Base-by-base conservation (phyloP, 768 basidiomycete species). In the Pholiota conissans region DNA sequence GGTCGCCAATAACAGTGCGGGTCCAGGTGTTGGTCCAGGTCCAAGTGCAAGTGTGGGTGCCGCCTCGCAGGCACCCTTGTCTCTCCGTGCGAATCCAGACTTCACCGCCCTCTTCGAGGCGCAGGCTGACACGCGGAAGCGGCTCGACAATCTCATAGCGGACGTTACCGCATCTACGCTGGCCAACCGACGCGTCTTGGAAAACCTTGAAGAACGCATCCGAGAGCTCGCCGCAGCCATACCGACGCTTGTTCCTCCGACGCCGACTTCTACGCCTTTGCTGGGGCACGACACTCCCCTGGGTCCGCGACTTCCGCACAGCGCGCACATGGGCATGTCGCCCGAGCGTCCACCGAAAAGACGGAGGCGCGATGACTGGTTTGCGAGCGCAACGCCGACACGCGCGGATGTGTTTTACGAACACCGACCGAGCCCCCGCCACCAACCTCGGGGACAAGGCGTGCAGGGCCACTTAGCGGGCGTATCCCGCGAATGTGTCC, bases 51-150 rank as follows among this genome's bases (percentile, higher is more conserved):
- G n/a, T n/a, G n/a, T n/a, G n/a, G n/a, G n/a, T n/a, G n/a, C n/a
- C 5, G 18, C 7, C 16, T 18, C 51, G 11, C 28, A 16, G 2
- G n/a, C 8, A n/a, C 29, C 48, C 18, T 45, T 9, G n/a, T 30
- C 35, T 26, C 18, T 32, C 3, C 27, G 45, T 24, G 11, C 26
- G 5, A 34, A 55, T 51, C 53, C 52, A 2, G 53, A 57, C 18
- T 52, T 52, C 29, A 18, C 49, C 3, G 46, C 40, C 10, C 52
- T 59, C 9, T 26, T 52, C 11, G 50, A 53, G 8, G 58, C 29
- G 7, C 52, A 59, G 3, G 49, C 30, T 13, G 58, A 62, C 27
- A 59, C 42, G 20, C 51, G 58, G 10, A 35, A 28, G 7, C 18
- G 47, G 5, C 47, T 59, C 5, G 47, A 62, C 27, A 46, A 34